Evolutionary conservation across 805 yeast species (phyloP), one percentile per base, ranked within the genome.

Genomic region (Kuraishia molischiana): DNA sequence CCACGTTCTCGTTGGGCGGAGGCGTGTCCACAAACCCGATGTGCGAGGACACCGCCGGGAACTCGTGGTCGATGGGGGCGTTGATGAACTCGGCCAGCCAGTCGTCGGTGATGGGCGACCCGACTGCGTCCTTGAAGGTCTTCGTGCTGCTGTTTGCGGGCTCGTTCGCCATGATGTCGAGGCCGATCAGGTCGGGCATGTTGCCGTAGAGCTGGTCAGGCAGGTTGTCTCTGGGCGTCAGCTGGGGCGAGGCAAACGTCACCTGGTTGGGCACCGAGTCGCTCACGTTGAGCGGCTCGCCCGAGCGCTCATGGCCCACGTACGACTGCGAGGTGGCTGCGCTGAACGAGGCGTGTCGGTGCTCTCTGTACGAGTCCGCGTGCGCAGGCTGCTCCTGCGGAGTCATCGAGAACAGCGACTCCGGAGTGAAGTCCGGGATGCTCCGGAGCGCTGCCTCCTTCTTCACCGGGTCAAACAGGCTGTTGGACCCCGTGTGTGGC

Each of bases 231-330:
- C 62, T 60, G 1, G 81, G 78, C 10, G 66, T 50, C 33, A 77
- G 50, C 54, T 85, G 95, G 3, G 95, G 95, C 1, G 94, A 82
- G 1, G 94, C 75, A 52, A 83, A 85, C 2, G 79, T 84, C 19
- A 82, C 87, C 49, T 82, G 86, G 50, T 35, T 49, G 29, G 45
- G 33, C 14, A 49, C 53, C 22, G 44, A 39, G 46, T 43, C 37
- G 41, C 38, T 18, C 38, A 2, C 36, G n/a, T n/a, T n/a, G n/a
- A 35, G 43, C 29, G 56, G 61, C 31, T 66, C 62, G 19, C 51
- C 42, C 24, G 50, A 33, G 3, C 66, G 62, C 34, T 72, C 79
- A 43, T 58, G 48, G n/a, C 70, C 70, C 1, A 80, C 66, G 49
- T 81, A 79, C 0, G 84, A 72, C 5, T 67, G 56, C 1, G 79